Evolutionary conservation across 371 early-diverging fungal genomes (phyloP), one percentile per base, ranked within the genome.

Genomic region (Catenaria anguillulae): DNA sequence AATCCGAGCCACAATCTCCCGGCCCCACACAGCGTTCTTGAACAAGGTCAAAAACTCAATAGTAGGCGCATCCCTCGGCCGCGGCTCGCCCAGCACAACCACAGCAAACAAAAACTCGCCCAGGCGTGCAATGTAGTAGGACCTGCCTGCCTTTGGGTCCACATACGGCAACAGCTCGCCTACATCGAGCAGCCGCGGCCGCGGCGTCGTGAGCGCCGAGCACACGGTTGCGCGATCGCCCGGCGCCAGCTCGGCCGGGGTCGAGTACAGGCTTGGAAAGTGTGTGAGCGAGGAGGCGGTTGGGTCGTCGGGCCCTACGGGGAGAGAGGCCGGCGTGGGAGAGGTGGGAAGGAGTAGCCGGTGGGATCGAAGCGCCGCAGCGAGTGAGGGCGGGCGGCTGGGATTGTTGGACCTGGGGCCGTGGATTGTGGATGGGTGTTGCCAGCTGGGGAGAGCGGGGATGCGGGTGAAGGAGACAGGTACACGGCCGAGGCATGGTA

Each of bases 141-240:
- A 29, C 15, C 52, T 6, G 33, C 52, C 29, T 1, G 23, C 31
- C 52, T 50, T 50, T 2, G 26, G 13, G 52, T 50, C 52, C 4
- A 50, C 52, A 17, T 50, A 50, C 52, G 52, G 52, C 52, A 50
- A 29, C 52, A 50, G 19, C 29, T 50, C 52, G 31, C 52, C 52
- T 4, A 50, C 31, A 10, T 26, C 52, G 2, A 50, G 26, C 52
- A 17, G 29, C 21, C 52, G 31, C 29, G 26, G 21, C 2, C 29
- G 5, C 31, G 52, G 15, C 29, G 29, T 10, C 52, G 31, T 2
- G 48, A 45, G 12, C 1, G 19, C 29, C 29, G 52, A 26, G 31
- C 26, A 26, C 12, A 50, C 19, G 31, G 10, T 29, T 15, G 52
- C 29, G 29, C 52, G 29, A 31, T 50, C 52, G 31, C 21, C 52